These are phyloP conservation scores for Eudorina sp. DNA, from an alignment of 139 green algal species.

Conservation along the genomic window DNA sequence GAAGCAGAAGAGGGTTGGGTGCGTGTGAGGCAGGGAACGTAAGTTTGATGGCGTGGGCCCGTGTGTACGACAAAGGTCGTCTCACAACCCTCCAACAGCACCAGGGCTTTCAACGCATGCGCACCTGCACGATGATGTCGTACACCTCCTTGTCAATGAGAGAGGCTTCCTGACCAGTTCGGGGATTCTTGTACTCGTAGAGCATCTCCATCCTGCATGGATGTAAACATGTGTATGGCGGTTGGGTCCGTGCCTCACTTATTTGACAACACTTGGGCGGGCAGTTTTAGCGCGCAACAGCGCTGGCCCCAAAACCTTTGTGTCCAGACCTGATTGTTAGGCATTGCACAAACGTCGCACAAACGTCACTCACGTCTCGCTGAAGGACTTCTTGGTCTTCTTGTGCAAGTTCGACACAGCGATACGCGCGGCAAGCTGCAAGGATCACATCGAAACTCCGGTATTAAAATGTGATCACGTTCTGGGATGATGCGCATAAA, in stretches of 20 bases:
- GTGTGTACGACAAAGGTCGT: not conserved
- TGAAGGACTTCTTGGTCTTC: conserved; percentile 98
- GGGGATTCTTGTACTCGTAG: conserved; percentile 92
- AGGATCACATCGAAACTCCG: too few species aligned
- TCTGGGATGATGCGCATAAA: too few species aligned
- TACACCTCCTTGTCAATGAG: conserved; percentile 94
- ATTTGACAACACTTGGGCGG: too few species aligned
- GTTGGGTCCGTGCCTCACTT: too few species aligned
- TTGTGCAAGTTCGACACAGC: conserved; percentile 99
- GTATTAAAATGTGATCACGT: too few species aligned
- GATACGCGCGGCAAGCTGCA: conserved; percentile 97
- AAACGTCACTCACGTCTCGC: conserved; percentile 81
- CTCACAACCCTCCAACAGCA: too few species aligned
- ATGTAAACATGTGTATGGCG: too few species aligned
- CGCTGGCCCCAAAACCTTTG: too few species aligned
- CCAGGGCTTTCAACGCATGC: too few species aligned
- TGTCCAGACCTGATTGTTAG: too few species aligned
- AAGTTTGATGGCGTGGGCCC: not conserved
- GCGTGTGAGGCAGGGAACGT: not conserved
- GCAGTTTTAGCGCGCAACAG: too few species aligned
- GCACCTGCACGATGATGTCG: conserved; percentile 89
- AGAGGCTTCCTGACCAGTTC: conserved; percentile 87
- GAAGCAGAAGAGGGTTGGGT: not conserved
- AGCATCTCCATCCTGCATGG: conserved; percentile 91
- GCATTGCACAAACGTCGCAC: too few species aligned